Evolutionary conservation across 768 basidiomycete genomes (phyloP).

Genomic region (Amanita rubescens): DNA sequence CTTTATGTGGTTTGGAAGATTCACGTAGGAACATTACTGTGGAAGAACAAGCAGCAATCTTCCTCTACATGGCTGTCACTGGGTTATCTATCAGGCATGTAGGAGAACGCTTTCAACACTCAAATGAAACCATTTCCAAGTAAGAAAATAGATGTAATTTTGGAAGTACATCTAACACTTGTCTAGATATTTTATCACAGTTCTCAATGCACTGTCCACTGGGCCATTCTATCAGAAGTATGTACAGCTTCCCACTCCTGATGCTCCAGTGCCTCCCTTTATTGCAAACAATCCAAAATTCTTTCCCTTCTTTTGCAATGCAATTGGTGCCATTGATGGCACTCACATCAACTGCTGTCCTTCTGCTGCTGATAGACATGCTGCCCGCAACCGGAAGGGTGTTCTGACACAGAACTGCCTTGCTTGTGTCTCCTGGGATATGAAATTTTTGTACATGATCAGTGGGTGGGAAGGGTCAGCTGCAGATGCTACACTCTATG

Average conservation of each 20-base stretch:
- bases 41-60: constrained; percentile 32
- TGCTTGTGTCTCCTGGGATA: constrained; percentile 24
- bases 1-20: no score
- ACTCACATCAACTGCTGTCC: constrained; percentile 20
- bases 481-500: constrained; percentile 26
- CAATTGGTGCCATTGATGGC: constrained; percentile 27
- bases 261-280: constrained; percentile 12
- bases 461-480: constrained; percentile 35
- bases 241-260: not conserved
- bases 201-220: not conserved
- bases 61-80: constrained; percentile 22
- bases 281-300: constrained; percentile 25
- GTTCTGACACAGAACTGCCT: constrained; percentile 30
- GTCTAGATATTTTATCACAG: not conserved
- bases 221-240: not conserved
- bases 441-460: constrained; percentile 29
- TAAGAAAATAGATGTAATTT: no score
- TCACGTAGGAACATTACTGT: no score
- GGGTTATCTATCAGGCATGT: constrained; percentile 20
- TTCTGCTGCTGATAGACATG: constrained; percentile 7
- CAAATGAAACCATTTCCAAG: constrained; percentile 32
- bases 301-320: constrained; percentile 25
- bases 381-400: not conserved
- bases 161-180: no score
- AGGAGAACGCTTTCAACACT: constrained; percentile 29